Evolutionary conservation across 2,329 filamentous ascomycete species (phyloP), one percentile per base, ranked within the genome.

Genomic region (Ophiostoma sp.): DNA sequence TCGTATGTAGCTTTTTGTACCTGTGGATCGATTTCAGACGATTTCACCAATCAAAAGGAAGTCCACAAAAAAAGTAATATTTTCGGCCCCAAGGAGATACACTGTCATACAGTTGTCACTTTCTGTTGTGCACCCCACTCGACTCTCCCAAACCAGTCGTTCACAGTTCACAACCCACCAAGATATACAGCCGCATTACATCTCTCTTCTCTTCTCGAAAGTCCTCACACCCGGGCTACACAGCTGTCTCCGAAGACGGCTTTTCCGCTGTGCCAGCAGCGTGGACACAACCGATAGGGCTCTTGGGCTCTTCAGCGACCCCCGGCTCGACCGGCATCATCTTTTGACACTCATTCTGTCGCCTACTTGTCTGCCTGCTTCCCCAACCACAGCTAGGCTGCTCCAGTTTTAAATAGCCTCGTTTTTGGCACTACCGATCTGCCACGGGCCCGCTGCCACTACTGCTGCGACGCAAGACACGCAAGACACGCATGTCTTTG

Each of bases 341-440:
- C 36, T 12, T 15, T 39, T 68, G 64, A 17, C 36, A 17, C 17
- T 42, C 33, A 33, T 45, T 57, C 25, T 57, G 68, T 50, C 48
- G 48, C 45, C 42, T 39, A 42, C 33, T 66, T 66, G n/a, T 28
- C 36, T 15, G 31, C 17, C 9, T n/a, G 42, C 12, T 15, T 42
- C 64, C 28, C 64, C 69, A 70, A 57, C 69, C 33, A 71, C 22
- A 39, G 17, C 17, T 71, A 71, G 69, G 36, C 57, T 64, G 42
- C 69, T 71, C 69, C 57, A 39, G 57, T 68, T 71, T 71, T 33
- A 63, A 69, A 64, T 69, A 69, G 72, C 69, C 64, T 71, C 69
- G 36, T 64, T 63, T 70, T 39, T 61, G 69, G 28, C 68, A 70
- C 68, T 70, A 70, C 48, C 28, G 48, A 52, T 19, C 48, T 69